Percentiles rank a stretch among this genome's conserved stretches.
phyloP scores from a whole-genome alignment of 257 asterid species.

The Verbena officinalis region DNA sequence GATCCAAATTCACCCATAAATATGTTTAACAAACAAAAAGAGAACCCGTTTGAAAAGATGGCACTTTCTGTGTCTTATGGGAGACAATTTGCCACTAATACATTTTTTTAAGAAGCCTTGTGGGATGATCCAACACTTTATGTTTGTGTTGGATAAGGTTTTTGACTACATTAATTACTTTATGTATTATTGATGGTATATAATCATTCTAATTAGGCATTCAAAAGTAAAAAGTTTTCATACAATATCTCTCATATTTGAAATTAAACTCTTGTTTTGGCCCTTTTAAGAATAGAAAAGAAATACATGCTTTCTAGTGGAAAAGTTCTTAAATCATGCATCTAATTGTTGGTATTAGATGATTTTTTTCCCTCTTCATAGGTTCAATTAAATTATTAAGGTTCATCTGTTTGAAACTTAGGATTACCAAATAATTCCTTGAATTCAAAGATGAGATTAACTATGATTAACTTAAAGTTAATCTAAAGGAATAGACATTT shows the following conservation, averaged over 20 bases:
- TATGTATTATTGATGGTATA: background rate
- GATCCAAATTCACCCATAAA: too few species aligned
- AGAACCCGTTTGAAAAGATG: background rate
- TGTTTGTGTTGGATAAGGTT: conserved; percentile 19
- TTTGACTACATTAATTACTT: conserved; percentile 15
- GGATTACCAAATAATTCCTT: too few species aligned
- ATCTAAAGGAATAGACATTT: too few species aligned
- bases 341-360: background rate
- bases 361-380: too few species aligned
- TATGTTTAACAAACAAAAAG: too few species aligned
- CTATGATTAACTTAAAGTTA: too few species aligned
- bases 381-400: too few species aligned
- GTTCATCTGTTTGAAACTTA: too few species aligned
- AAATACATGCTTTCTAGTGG: background rate
- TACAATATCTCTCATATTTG: conserved; percentile 24
- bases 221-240: conserved; percentile 23
- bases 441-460: too few species aligned
- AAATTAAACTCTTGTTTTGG: too few species aligned
- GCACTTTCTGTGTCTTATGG: background rate
- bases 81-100: background rate
- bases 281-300: too few species aligned
- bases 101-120: conserved; percentile 8
- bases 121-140: conserved; percentile 26
- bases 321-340: background rate
- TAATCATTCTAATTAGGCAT: background rate